phyloP scores from a whole-genome alignment of 805 yeast genomes.

The Metschnikowia anglica region DNA sequence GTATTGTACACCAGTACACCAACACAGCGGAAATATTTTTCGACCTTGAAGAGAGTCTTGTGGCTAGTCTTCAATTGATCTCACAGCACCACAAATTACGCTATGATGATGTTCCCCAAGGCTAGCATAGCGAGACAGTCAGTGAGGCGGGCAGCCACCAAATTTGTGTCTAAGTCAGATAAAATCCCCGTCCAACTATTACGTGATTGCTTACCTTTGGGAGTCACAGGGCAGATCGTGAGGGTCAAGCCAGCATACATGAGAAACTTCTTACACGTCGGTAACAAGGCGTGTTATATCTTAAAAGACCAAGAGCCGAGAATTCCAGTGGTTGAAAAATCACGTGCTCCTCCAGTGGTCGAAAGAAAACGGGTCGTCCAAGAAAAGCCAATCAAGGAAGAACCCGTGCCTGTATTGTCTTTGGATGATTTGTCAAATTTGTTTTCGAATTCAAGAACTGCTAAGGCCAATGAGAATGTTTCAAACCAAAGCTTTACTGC shows the following conservation, averaged over 20 bases:
- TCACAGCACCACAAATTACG: not conserved
- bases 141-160: conserved; percentile 21
- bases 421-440: conserved; percentile 39
- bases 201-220: conserved; percentile 61
- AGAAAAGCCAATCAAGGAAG: conserved; percentile 12
- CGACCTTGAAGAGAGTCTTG: not conserved
- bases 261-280: conserved; percentile 73
- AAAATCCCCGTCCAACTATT: conserved; percentile 74
- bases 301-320: conserved; percentile 35
- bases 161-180: conserved; percentile 20
- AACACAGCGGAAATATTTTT: conserved; percentile 3
- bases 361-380: conserved; percentile 3
- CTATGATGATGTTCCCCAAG: conserved; percentile 12
- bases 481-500: conserved; percentile 18
- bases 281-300: conserved; percentile 74
- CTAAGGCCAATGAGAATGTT: conserved; percentile 3
- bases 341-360: conserved; percentile 6
- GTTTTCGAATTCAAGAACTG: conserved; percentile 31
- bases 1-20: conserved; percentile 11
- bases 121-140: conserved; percentile 11
- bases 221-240: conserved; percentile 69
- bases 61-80: not conserved
- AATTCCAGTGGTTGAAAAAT: conserved; percentile 39
- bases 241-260: conserved; percentile 76
- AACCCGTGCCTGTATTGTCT: conserved; percentile 29